phyloP scores from a whole-genome alignment of 805 yeast genomes.

The Barnettozyma vustinii region DNA sequence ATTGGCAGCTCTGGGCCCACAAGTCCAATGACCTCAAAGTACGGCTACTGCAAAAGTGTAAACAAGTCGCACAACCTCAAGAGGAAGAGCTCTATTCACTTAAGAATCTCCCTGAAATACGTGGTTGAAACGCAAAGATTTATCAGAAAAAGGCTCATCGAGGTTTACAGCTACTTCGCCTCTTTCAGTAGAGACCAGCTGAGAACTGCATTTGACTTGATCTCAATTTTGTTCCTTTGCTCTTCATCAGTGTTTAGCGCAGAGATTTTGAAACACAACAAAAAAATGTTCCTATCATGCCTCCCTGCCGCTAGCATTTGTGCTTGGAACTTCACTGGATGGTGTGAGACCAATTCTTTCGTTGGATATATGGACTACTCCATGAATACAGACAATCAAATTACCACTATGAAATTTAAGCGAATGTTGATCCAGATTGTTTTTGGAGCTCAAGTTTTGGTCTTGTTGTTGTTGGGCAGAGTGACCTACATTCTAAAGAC shows the following conservation, averaged over 20 bases:
- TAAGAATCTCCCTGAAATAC: slow-evolving; percentile 7
- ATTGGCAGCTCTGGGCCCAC: slow-evolving; percentile 3
- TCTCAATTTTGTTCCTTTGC: slow-evolving; percentile 10
- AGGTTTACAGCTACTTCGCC: neutral
- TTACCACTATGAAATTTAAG: neutral
- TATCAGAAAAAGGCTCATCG: neutral
- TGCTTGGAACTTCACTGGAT: neutral
- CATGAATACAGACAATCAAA: neutral
- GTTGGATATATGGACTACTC: neutral
- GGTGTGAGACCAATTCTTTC: neutral
- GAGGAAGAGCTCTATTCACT: slow-evolving; percentile 5
- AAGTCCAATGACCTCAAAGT: neutral
- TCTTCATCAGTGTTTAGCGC: slow-evolving; percentile 12
- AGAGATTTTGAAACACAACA: slow-evolving; percentile 11
- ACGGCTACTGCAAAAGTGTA: neutral
- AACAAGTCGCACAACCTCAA: neutral
- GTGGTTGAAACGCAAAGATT: neutral
- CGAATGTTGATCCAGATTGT: neutral
- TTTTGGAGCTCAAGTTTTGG: slow-evolving; percentile 1
- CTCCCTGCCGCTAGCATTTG: slow-evolving; percentile 3
- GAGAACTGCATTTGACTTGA: slow-evolving; percentile 1
- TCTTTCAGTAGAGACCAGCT: slow-evolving; percentile 5
- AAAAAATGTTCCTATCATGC: slow-evolving; percentile 9
- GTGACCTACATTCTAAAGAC: slow-evolving; percentile 4
- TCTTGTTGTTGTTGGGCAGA: slow-evolving; percentile 5